These are phyloP conservation scores for Punctularia strigosozonata DNA, from an alignment of 768 basidiomycete species.

Conservation along the genomic window DNA sequence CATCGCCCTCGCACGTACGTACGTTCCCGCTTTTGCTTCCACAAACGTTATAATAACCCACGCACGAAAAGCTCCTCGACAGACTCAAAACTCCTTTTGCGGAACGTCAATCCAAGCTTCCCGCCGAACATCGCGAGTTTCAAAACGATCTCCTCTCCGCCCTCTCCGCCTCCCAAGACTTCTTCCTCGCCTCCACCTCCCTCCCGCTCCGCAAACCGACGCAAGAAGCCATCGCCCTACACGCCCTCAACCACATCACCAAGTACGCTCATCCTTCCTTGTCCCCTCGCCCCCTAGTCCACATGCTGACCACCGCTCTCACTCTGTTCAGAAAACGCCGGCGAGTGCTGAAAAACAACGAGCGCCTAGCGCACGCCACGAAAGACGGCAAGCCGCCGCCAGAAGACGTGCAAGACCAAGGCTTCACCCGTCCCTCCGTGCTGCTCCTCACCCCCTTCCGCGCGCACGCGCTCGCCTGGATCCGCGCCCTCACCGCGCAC, in stretches of 20 bases:
- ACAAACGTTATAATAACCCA: not conserved
- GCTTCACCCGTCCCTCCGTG: conserved; percentile 91
- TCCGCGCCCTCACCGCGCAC: conserved; percentile 67
- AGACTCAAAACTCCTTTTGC: conserved; percentile 45
- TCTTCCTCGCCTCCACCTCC: conserved; percentile 60
- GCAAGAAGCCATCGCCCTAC: conserved; percentile 64
- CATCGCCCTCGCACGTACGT: not conserved
- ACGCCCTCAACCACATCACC: conserved; percentile 80
- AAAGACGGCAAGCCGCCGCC: conserved; percentile 46
- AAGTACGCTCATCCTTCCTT: conserved; percentile 41
- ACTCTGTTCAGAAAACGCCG: conserved; percentile 66
- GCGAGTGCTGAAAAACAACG: conserved; percentile 86
- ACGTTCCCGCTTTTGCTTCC: not conserved
- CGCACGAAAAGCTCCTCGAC: conserved; percentile 35
- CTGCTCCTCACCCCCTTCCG: conserved; percentile 92
- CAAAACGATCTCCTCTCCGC: conserved; percentile 61
- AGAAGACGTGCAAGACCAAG: conserved; percentile 87
- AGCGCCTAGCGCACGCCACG: conserved; percentile 65
- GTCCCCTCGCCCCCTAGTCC: not conserved
- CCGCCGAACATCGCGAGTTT: conserved; percentile 37
- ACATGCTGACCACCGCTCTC: not conserved
- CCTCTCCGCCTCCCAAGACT: conserved; percentile 59
- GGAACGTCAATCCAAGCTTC: conserved; percentile 38
- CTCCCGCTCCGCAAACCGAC: conserved; percentile 50
- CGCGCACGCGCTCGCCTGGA: conserved; percentile 75